Evolutionary conservation across 2,329 filamentous ascomycete genomes (phyloP).

Genomic region (Fusarium globosum): DNA sequence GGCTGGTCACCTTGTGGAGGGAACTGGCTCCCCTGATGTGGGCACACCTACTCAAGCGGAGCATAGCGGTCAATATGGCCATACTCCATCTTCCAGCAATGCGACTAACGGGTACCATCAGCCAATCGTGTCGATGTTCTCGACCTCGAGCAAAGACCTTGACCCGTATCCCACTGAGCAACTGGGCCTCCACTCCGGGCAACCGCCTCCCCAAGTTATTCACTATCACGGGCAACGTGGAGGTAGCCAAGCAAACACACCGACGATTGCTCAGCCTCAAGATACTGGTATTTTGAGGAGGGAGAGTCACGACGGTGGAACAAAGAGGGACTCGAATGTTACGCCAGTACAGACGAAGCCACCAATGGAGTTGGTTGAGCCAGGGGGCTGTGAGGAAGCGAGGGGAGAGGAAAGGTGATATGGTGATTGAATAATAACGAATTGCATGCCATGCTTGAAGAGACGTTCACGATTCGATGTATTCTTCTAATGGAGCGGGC

Average conservation of each 20-base stretch:
- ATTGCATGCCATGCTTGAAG: constrained; percentile 43
- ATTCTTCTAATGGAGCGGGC: constrained; percentile 36
- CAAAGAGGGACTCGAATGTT: constrained; percentile 53
- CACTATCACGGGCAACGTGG: constrained; percentile 75
- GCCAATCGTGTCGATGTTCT: constrained; percentile 75
- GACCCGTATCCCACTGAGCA: constrained; percentile 75
- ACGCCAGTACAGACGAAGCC: constrained; percentile 52
- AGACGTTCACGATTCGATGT: constrained; percentile 44
- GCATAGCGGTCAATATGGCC: constrained; percentile 59
- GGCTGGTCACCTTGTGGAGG: constrained; percentile 68
- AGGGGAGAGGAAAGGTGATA: constrained; percentile 46
- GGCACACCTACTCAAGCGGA: constrained; percentile 72
- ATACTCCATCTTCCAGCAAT: constrained; percentile 59
- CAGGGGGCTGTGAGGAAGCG: constrained; percentile 21
- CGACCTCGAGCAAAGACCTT: constrained; percentile 75
- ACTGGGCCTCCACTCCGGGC: constrained; percentile 70
- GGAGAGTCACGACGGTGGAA: constrained; percentile 60
- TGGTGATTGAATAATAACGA: constrained; percentile 31
- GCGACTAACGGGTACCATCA: constrained; percentile 73
- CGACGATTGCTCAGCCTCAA: constrained; percentile 65
- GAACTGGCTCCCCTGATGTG: constrained; percentile 63
- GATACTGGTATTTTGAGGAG: constrained; percentile 60
- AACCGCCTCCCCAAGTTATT: constrained; percentile 72
- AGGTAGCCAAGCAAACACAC: constrained; percentile 74
- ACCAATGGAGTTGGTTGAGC: constrained; percentile 32